Evolutionary conservation across 148 eudicot genomes (phyloP), one percentile per base, ranked within the genome.

Genomic region (Beta vulgaris): DNA sequence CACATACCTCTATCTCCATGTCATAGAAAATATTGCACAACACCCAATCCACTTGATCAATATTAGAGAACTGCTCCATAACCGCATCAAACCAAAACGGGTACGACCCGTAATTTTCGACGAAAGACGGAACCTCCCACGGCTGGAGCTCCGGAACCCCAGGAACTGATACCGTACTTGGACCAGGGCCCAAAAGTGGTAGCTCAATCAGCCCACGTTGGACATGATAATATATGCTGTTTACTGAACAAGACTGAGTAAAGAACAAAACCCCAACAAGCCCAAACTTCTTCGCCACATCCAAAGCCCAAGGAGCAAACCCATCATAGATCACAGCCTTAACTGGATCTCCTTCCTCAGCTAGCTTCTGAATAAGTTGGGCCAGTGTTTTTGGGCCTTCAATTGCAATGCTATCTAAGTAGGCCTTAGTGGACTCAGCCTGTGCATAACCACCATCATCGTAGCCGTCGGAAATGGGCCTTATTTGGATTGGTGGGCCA

Each of bases 291-390:
- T 74, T 76, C 6, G 86, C 87, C 42, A 85, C 85, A 53, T 84
- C 88, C 73, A 89, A 76, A 43, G 81, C 87, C 93, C 93, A 89
- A n/a, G 89, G 85, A 37, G 82, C 66, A 42, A 87, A 82, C 18
- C 85, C 81, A 79, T 87, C 89, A 73, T 85, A 87, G 0, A 89
- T 82, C 1, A 87, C 39, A 0, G 79, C 86, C 78, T 85, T 79
- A 19, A 85, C 61, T 7, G 85, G 87, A 21, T 44, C 68, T 19
- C 83, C 82, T 23, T 61, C 68, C 9, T 68, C 74, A 19, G 16
- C 19, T 9, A 82, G 73, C 1, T 46, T 80, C 48, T 79, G 44
- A 44, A 89, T 73, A 16, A 85, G 84, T n/a, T 77, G 59, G 43
- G 68, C 72, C 26, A 87, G 64, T 7, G 84, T 44, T 29, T 28